Conservation (phyloP, 2,329 filamentous ascomycete species). For the Epichloe bromicola region DNA sequence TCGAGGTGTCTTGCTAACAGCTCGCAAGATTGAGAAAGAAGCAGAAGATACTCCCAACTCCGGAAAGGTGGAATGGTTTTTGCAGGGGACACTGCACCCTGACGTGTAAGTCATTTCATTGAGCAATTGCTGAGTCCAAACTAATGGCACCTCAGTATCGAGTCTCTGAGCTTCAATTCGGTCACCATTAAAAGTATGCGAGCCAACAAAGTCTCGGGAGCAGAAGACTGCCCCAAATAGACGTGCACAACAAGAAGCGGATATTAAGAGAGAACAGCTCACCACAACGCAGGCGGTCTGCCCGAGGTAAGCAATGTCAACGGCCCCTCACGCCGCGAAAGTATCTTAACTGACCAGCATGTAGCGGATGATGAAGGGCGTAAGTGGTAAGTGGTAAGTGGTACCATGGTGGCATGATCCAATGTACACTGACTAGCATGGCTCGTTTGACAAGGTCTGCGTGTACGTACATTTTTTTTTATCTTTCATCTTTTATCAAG, state of each 20-base stretch:
- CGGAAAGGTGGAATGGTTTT: slow-evolving; percentile 73
- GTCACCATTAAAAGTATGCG: slow-evolving; percentile 32
- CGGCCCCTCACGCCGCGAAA: slow-evolving; percentile 11
- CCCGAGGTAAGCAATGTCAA: slow-evolving; percentile 39
- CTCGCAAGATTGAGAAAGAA: slow-evolving; percentile 47
- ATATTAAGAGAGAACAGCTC: slow-evolving; percentile 10
- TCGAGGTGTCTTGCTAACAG: no score
- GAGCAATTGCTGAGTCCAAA: no score
- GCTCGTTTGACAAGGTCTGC: not conserved
- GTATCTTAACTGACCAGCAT: not conserved
- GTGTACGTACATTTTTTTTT: not conserved
- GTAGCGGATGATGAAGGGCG: slow-evolving; percentile 34
- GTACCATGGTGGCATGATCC: not conserved
- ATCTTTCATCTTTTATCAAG: no score
- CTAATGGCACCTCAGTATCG: slow-evolving; percentile 24
- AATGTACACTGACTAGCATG: no score
- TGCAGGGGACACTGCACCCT: slow-evolving; percentile 55
- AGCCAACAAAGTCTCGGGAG: no score
- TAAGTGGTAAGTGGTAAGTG: slow-evolving; percentile 6
- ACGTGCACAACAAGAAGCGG: no score
- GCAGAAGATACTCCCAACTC: slow-evolving; percentile 52
- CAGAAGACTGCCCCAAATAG: no score
- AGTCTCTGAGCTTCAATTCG: slow-evolving; percentile 34
- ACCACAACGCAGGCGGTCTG: slow-evolving; percentile 55
- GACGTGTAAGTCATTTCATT: not conserved